phyloP scores from a whole-genome alignment of 2,329 filamentous ascomycete genomes.

The Pseudopyricularia javanii region DNA sequence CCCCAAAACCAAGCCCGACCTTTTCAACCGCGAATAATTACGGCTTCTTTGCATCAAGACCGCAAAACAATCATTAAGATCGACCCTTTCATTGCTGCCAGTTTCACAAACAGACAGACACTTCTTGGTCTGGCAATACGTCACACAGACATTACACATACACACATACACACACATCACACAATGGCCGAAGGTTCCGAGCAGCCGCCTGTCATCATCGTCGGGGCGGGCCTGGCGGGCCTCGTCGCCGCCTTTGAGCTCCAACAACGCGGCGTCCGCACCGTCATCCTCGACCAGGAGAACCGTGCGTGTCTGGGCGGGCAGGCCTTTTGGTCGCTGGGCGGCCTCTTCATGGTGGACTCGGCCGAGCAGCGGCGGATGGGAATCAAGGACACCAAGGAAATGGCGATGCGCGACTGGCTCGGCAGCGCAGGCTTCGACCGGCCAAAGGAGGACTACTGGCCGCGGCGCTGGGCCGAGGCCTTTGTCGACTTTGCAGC shows the following conservation, averaged over 20 bases:
- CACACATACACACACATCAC: background rate
- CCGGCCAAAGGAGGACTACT: slow-evolving; percentile 38
- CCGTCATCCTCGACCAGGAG: slow-evolving; percentile 46
- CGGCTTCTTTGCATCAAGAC: no score
- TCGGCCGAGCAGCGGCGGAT: slow-evolving; percentile 42
- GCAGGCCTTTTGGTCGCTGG: slow-evolving; percentile 53
- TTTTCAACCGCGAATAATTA: no score
- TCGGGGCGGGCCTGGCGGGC: slow-evolving; percentile 46
- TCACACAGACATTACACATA: no score
- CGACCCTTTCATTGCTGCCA: no score
- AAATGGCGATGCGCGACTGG: slow-evolving; percentile 48
- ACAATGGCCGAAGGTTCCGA: background rate
- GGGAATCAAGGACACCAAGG: slow-evolving; percentile 45
- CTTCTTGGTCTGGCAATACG: no score
- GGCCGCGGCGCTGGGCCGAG: slow-evolving; percentile 50
- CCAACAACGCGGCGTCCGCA: slow-evolving; percentile 32
- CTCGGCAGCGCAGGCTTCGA: slow-evolving; percentile 45
- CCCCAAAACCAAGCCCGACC: no score
- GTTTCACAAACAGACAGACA: no score
- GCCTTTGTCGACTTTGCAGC: slow-evolving; percentile 51
- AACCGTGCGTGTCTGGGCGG: slow-evolving; percentile 43
- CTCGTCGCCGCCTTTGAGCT: slow-evolving; percentile 48
- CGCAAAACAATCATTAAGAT: no score
- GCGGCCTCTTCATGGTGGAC: slow-evolving; percentile 48
- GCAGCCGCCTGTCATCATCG: slow-evolving; percentile 34